Evolutionary conservation across 805 yeast species (phyloP).

Genomic region (Starmera caribaea): DNA sequence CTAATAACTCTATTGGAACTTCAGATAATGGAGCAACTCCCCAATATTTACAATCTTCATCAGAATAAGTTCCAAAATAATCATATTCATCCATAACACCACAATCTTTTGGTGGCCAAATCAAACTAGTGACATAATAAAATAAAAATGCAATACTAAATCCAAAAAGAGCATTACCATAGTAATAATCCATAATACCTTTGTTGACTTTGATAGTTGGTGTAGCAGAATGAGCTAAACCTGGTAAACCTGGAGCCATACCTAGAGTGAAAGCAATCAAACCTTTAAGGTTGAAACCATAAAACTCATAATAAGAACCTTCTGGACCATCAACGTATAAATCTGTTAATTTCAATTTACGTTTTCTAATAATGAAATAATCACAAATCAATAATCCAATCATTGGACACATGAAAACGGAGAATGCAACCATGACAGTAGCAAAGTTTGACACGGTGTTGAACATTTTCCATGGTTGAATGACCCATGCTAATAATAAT

Average conservation of each 20-base stretch:
- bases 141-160: background rate
- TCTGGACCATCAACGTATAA: conserved; percentile 20
- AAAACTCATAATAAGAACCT: conserved; percentile 25
- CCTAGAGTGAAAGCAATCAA: conserved; percentile 21
- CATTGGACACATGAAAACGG: conserved; percentile 30
- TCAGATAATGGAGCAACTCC: background rate
- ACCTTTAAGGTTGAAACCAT: conserved; percentile 29
- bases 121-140: background rate
- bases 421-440: conserved; percentile 25
- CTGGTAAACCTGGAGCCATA: conserved; percentile 27
- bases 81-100: background rate
- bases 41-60: background rate
- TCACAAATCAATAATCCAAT: conserved; percentile 29
- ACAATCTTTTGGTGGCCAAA: background rate
- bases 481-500: conserved; percentile 21
- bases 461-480: conserved; percentile 33
- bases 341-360: conserved; percentile 24
- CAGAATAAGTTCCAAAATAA: background rate
- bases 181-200: background rate
- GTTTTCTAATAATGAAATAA: conserved; percentile 19
- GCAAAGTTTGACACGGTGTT: conserved; percentile 26
- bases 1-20: no score
- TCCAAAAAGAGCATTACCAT: conserved; percentile 1
- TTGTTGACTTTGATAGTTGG: background rate
- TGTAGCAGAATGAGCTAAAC: conserved; percentile 11